Evolutionary conservation across 257 asterid genomes (phyloP).

Genomic region (Avicennia marina): DNA sequence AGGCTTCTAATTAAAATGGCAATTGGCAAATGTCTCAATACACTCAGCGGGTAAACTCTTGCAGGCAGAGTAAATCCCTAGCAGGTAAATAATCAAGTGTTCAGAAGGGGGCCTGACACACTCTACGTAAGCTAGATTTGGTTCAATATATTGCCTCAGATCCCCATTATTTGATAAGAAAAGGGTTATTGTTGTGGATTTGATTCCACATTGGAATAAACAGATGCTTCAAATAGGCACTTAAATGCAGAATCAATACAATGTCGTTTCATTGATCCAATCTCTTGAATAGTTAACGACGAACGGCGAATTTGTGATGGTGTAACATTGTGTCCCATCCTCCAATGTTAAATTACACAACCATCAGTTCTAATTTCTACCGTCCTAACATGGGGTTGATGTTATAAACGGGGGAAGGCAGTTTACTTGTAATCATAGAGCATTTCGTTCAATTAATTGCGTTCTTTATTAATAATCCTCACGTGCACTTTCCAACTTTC

Average conservation of each 20-base stretch:
- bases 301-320: too few species aligned
- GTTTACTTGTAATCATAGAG: too few species aligned
- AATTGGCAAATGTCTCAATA: too few species aligned
- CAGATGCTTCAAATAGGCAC: constrained; percentile 39
- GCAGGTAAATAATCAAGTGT: neutral
- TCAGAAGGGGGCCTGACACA: constrained; percentile 5
- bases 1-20: neutral
- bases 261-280: neutral
- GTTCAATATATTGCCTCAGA: neutral
- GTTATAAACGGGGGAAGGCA: too few species aligned
- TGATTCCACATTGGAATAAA: constrained; percentile 2
- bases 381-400: too few species aligned
- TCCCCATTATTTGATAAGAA: constrained; percentile 25
- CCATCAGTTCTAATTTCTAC: too few species aligned
- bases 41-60: too few species aligned
- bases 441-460: too few species aligned
- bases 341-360: neutral
- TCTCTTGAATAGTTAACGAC: neutral
- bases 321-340: neutral
- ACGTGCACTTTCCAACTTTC: too few species aligned
- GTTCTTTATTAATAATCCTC: too few species aligned
- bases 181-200: constrained; percentile 4
- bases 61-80: neutral
- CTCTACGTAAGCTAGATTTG: constrained; percentile 16
- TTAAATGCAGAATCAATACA: constrained; percentile 27